Conservation (phyloP, 345 rosid species). For the Dovyalis caffra region DNA sequence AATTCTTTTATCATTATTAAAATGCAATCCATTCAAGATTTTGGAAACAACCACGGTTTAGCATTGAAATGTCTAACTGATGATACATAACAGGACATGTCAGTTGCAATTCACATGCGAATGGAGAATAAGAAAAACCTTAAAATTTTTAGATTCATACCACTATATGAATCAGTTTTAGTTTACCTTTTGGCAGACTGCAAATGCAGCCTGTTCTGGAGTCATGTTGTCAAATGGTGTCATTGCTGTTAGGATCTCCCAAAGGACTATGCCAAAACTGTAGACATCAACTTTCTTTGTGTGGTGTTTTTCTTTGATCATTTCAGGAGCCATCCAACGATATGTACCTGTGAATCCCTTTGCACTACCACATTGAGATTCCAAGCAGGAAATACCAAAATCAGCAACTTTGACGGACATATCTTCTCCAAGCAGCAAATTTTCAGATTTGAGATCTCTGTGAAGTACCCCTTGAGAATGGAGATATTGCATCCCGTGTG, state of each 20-base stretch:
- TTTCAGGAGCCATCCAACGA: slow-evolving; percentile 91
- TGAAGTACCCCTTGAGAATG: slow-evolving; percentile 73
- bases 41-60: background rate
- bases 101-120: background rate
- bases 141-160: background rate
- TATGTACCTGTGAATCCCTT: slow-evolving; percentile 77
- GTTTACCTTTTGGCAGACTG: slow-evolving; percentile 76
- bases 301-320: slow-evolving; percentile 71
- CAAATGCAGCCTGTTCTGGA: slow-evolving; percentile 82
- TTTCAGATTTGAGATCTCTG: slow-evolving; percentile 79
- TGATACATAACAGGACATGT: background rate
- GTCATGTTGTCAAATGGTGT: slow-evolving; percentile 75
- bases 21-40: background rate
- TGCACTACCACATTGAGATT: slow-evolving; percentile 61
- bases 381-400: slow-evolving; percentile 74
- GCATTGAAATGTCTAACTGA: background rate
- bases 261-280: slow-evolving; percentile 74
- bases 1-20: background rate
- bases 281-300: slow-evolving; percentile 80
- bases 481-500: slow-evolving; percentile 72
- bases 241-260: slow-evolving; percentile 75
- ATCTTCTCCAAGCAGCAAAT: slow-evolving; percentile 61
- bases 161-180: background rate
- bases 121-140: background rate
- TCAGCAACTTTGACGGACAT: slow-evolving; percentile 74